phyloP scores from a whole-genome alignment of 805 yeast genomes.

The Nakazawaea holstii region DNA sequence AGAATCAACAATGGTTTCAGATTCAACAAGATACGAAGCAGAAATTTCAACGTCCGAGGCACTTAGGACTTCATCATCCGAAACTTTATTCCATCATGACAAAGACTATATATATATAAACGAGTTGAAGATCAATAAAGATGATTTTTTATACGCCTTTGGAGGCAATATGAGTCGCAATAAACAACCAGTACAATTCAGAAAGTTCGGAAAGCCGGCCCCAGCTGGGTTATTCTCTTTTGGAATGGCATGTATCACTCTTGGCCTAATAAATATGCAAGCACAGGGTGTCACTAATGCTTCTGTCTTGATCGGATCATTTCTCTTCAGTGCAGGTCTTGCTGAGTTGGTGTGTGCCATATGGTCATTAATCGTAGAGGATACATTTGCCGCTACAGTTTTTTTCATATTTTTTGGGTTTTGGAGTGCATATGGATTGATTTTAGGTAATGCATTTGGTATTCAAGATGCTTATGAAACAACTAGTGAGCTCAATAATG shows the following conservation, averaged over 20 bases:
- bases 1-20: conserved; percentile 5
- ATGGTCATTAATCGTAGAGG: conserved; percentile 43
- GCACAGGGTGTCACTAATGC: conserved; percentile 49
- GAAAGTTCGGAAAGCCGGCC: conserved; percentile 39
- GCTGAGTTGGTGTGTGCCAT: conserved; percentile 45
- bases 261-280: conserved; percentile 40
- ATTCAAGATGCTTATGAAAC: conserved; percentile 31
- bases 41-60: conserved; percentile 1
- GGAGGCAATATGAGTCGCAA: conserved; percentile 54
- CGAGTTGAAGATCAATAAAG: conserved; percentile 37
- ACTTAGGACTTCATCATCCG: neutral
- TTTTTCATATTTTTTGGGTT: conserved; percentile 50
- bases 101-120: conserved; percentile 36
- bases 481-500: conserved; percentile 32
- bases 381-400: conserved; percentile 52
- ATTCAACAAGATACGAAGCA: neutral
- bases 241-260: conserved; percentile 38
- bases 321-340: conserved; percentile 54
- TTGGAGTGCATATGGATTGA: conserved; percentile 44
- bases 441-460: conserved; percentile 38
- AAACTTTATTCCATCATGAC: conserved; percentile 21
- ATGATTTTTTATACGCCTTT: conserved; percentile 57
- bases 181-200: conserved; percentile 7
- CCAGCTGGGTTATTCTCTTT: conserved; percentile 52
- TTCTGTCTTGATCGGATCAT: conserved; percentile 58